Evolutionary conservation across 805 yeast genomes (phyloP), one percentile per base, ranked within the genome.

Genomic region (Debaryomyces hansenii): DNA sequence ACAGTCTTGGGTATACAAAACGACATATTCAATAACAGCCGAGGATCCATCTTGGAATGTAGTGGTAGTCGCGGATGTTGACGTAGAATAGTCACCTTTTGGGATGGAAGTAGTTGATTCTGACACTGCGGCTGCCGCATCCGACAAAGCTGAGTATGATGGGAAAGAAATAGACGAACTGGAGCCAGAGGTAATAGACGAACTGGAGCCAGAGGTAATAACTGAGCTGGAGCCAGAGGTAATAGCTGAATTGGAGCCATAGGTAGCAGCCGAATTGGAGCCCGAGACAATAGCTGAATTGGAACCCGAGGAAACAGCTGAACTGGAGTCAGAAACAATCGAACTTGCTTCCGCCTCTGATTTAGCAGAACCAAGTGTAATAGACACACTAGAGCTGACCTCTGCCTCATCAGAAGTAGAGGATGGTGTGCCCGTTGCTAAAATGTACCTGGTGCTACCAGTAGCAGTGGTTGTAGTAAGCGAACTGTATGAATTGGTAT

Each of bases 401-500:
- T 24, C 27, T 7, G 10, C 4, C 10, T 24, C 27, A 24, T 24
- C 27, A 9, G 27, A 24, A 7, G 27, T 9, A 24, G 10, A 24
- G 27, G 27, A 24, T 14, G 41, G 33, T 12, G 15, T 34, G 2
- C 39, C 50, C 11, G 56, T 46, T 15, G 38, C 42, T 37, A 42
- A 24, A 14, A 36, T 41, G 10, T 37, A 39, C 12, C 24, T 41
- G 24, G 58, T 53, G 44, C 57, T 55, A 20, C 60, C 62, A 11
- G 57, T 47, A 24, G 55, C 49, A 9, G 59, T 54, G 8, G 53
- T 44, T n/a, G 71, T 64, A 29, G 75, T 67, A 41, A 62, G 55
- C 5, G 43, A 47, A 2, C 74, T 73, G 20, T 51, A 54, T 12
- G 59, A 42, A 42, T 54, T 55, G 20, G 72, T 66, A 51, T 53